Evolutionary conservation across 2,329 filamentous ascomycete species (phyloP).

Genomic region (Colletotrichum sp.): DNA sequence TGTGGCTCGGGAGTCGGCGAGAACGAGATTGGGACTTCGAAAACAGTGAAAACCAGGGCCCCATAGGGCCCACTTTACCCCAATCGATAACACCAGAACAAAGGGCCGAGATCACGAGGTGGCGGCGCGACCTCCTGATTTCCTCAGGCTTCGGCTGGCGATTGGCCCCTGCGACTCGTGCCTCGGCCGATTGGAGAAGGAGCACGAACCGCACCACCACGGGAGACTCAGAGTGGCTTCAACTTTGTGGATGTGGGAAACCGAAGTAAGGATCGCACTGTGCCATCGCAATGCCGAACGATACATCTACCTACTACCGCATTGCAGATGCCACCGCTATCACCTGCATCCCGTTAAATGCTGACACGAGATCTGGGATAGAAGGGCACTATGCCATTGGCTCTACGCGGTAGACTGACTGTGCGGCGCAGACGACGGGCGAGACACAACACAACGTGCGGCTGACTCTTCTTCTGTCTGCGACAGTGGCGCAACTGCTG

Average conservation of each 20-base stretch:
- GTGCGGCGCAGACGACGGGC: neutral
- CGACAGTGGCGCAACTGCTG: neutral
- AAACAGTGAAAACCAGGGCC: neutral
- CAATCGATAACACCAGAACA: neutral
- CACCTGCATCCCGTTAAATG: neutral
- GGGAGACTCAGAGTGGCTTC: neutral
- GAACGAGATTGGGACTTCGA: neutral
- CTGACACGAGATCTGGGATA: neutral
- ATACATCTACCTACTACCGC: neutral
- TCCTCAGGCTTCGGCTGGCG: neutral
- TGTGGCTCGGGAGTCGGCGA: neutral
- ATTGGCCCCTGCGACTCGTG: neutral
- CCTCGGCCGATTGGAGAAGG: constrained; percentile 6
- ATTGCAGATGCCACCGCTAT: neutral
- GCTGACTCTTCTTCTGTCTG: neutral
- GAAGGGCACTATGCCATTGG: neutral
- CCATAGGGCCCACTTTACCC: neutral
- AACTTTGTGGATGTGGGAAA: neutral
- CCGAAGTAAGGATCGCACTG: neutral
- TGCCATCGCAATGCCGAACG: neutral
- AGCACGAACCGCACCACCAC: neutral
- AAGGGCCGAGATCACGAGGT: neutral
- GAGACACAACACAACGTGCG: neutral
- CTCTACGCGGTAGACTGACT: neutral
- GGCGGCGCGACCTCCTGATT: neutral